Base-by-base conservation (phyloP, 2,329 filamentous ascomycete species). In the Ophiostoma sp. region DNA sequence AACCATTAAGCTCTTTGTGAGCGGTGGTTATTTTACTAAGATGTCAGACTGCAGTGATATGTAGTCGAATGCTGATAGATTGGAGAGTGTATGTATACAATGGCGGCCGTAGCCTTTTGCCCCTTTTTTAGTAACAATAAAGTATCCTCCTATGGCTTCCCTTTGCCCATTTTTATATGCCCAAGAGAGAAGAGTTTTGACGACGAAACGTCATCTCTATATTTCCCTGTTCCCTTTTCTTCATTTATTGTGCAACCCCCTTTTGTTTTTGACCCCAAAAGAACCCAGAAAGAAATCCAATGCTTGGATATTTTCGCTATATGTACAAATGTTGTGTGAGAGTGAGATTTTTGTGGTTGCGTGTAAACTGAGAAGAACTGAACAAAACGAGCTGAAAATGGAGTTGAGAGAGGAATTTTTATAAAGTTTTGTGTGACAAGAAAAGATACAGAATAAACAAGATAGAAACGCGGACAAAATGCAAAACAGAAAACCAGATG, bases 31-130 rank as follows among this genome's bases (percentile, higher is more conserved):
- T 36, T 8, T 11, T 55, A 11, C n/a, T 59, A 15, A 17, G 7
- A 22, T 42, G 36, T 17, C 39, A 28, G 12, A 12, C 4, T 15
- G 1, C 8, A 31, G 6, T 39, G 6, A 22, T 71, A 4, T 12
- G 4, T 50, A 33, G 31, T 71, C n/a, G 22, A 22, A 36, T 70
- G 50, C 48, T 66, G 57, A 22, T 73, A 33, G 72, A 73, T 73
- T 73, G 72, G 72, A 73, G 72, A 73, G 72, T 73, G 68, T 73
- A 70, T 73, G 70, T 73, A 64, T 71, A 73, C 72, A 73, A 39
- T 66, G 72, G 36, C 48, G 36, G 69, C 28, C 59, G 31, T 63
- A 25, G 66, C 55, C 52, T n/a, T 12, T n/a, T 57, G 39, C 33
- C 28, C 50, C 64, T 15, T 59, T 72, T 72, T 69, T 72, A 39